phyloP scores from a whole-genome alignment of 352 stramenopile species.

The Pythium chondricola region DNA sequence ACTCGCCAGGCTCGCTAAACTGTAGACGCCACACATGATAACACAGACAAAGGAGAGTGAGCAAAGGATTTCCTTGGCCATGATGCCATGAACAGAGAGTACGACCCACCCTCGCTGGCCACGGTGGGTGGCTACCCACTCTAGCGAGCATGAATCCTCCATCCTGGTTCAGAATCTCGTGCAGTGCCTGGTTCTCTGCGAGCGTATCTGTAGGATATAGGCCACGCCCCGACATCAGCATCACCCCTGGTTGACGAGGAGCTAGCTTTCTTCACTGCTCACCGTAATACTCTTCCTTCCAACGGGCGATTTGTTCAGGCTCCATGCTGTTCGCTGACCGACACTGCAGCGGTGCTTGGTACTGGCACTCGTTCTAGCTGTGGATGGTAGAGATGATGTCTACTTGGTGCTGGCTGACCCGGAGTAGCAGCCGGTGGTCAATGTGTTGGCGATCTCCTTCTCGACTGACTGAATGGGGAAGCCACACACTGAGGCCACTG shows the following conservation, averaged over 20 bases:
- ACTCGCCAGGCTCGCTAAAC: constrained; percentile 81
- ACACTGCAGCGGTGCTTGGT: too few relatives aligned
- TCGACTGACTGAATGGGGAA: too few relatives aligned
- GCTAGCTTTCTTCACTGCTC: neutral
- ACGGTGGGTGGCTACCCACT: constrained; percentile 75
- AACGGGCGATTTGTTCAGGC: constrained; percentile 16
- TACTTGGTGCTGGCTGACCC: too few relatives aligned
- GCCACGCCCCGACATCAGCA: neutral
- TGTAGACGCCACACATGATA: constrained; percentile 20
- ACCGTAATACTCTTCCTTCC: constrained; percentile 31
- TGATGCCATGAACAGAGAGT: neutral
- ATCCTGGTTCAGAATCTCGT: constrained; percentile 66
- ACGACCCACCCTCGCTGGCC: constrained; percentile 60
- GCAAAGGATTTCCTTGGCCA: neutral
- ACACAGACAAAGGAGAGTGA: neutral
- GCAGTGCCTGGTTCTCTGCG: constrained; percentile 48
- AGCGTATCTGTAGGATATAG: constrained; percentile 43
- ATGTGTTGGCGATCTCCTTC: too few relatives aligned
- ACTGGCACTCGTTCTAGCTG: neutral
- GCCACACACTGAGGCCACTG: too few relatives aligned
- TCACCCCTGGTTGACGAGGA: neutral
- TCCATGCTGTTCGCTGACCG: constrained; percentile 8
- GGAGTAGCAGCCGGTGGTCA: too few relatives aligned
- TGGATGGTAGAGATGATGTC: neutral
- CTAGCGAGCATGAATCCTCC: constrained; percentile 72